Evolutionary conservation across 2,329 filamentous ascomycete species (phyloP).

Genomic region (Proliferodiscus dingleyae): DNA sequence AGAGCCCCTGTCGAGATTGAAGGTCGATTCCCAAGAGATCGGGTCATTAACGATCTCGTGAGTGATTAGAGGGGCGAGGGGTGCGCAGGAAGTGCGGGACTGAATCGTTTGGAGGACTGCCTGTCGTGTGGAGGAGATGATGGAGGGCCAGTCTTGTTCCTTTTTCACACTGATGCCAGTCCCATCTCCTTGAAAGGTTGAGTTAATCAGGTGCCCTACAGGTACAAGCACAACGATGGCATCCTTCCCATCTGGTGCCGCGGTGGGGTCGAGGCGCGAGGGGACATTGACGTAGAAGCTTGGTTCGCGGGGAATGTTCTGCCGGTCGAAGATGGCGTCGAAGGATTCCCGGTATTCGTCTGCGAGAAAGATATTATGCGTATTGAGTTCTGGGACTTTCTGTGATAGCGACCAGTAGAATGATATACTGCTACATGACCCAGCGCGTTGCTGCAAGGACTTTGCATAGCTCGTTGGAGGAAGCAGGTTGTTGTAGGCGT

Average conservation of each 20-base stretch:
- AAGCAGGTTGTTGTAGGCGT: conserved; percentile 68
- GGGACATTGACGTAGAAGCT: conserved; percentile 77
- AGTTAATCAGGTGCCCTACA: conserved; percentile 60
- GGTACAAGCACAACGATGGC: conserved; percentile 66
- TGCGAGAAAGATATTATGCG: conserved; percentile 75
- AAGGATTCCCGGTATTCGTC: conserved; percentile 70
- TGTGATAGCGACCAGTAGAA: conserved; percentile 69
- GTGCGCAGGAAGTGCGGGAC: conserved; percentile 52
- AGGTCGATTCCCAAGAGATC: conserved; percentile 56
- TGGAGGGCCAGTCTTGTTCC: conserved; percentile 55
- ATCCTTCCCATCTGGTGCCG: conserved; percentile 62
- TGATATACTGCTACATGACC: conserved; percentile 68
- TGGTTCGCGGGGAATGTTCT: conserved; percentile 61
- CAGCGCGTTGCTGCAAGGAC: conserved; percentile 43
- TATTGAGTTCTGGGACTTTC: conserved; percentile 56
- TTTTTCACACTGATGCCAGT: too few relatives aligned
- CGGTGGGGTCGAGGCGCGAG: conserved; percentile 60
- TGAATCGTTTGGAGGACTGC: conserved; percentile 58
- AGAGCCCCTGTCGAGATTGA: conserved; percentile 71
- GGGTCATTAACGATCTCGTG: conserved; percentile 65
- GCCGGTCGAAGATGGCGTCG: conserved; percentile 68
- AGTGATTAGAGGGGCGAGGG: conserved; percentile 33
- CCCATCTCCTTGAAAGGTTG: too few relatives aligned
- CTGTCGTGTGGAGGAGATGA: conserved; percentile 53
- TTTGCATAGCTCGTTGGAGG: conserved; percentile 30